These are phyloP conservation scores for Mortierella sp. DNA, from an alignment of 371 early-diverging fungal genomes.

Conservation along the genomic window DNA sequence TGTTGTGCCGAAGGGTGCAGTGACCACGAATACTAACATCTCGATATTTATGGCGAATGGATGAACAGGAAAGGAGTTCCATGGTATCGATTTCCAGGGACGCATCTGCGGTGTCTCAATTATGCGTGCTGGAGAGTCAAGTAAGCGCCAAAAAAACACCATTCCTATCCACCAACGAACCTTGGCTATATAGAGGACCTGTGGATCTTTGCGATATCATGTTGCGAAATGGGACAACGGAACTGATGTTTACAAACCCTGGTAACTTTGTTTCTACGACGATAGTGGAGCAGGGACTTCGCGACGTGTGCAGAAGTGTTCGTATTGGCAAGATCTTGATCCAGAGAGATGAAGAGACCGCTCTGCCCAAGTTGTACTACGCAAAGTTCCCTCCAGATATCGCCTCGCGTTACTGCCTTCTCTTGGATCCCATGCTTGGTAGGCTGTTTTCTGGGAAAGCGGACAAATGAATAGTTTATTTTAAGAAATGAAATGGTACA, in stretches of 20 bases:
- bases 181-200: too few species aligned
- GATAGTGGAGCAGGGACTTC: conserved; percentile 86
- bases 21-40: too few species aligned
- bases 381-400: conserved; percentile 93
- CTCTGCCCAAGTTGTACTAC: conserved; percentile 90
- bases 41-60: too few species aligned
- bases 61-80: conserved; percentile 61
- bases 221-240: neutral
- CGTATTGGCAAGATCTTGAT: conserved; percentile 95
- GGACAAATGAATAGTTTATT: too few species aligned
- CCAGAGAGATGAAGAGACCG: conserved; percentile 95
- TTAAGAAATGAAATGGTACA: too few species aligned
- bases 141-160: conserved; percentile 44
- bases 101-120: conserved; percentile 96
- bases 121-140: conserved; percentile 95
- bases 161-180: too few species aligned
- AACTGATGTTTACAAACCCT: too few species aligned
- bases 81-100: conserved; percentile 86
- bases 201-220: too few species aligned
- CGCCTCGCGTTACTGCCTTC: conserved; percentile 81
- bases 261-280: too few species aligned
- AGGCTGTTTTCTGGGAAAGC: conserved; percentile 32
- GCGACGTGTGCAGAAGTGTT: conserved; percentile 91
- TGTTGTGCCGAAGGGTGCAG: neutral
- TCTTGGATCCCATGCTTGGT: conserved; percentile 96